Evolutionary conservation across 2,329 filamentous ascomycete genomes (phyloP).

Genomic region (Chaetothyriales sp.): DNA sequence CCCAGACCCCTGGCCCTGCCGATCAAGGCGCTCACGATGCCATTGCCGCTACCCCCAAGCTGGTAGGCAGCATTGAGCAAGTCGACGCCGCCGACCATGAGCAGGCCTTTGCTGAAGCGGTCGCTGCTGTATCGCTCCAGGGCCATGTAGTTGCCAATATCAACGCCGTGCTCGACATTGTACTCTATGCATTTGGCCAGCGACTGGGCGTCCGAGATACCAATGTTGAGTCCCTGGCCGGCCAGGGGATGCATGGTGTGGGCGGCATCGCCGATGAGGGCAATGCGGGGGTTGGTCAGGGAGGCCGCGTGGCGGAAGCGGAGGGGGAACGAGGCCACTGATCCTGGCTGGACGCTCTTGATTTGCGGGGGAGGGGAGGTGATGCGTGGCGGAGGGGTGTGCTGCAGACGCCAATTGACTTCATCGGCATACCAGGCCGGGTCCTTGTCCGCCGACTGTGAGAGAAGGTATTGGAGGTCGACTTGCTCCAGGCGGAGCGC

Average conservation of each 20-base stretch:
- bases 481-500: conserved; percentile 69
- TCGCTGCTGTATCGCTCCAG: conserved; percentile 70
- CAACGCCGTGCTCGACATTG: conserved; percentile 68
- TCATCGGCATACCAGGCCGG: conserved; percentile 47
- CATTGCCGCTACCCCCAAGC: conserved; percentile 10
- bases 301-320: conserved; percentile 86
- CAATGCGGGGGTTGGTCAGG: conserved; percentile 79
- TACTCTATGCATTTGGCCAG: conserved; percentile 60
- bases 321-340: conserved; percentile 77
- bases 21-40: conserved; percentile 6
- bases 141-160: conserved; percentile 63
- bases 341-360: conserved; percentile 58
- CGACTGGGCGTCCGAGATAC: conserved; percentile 73
- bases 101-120: conserved; percentile 47
- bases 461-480: conserved; percentile 74
- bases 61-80: conserved; percentile 14
- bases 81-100: conserved; percentile 15
- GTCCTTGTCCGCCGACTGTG: conserved; percentile 29
- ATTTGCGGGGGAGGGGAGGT: conserved; percentile 48
- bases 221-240: conserved; percentile 87
- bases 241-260: conserved; percentile 91
- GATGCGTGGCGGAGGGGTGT: conserved; percentile 39
- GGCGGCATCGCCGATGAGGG: conserved; percentile 83
- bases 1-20: conserved; percentile 11
- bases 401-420: conserved; percentile 63